phyloP scores from a whole-genome alignment of 78 protist species.

The Acrasis kona region DNA sequence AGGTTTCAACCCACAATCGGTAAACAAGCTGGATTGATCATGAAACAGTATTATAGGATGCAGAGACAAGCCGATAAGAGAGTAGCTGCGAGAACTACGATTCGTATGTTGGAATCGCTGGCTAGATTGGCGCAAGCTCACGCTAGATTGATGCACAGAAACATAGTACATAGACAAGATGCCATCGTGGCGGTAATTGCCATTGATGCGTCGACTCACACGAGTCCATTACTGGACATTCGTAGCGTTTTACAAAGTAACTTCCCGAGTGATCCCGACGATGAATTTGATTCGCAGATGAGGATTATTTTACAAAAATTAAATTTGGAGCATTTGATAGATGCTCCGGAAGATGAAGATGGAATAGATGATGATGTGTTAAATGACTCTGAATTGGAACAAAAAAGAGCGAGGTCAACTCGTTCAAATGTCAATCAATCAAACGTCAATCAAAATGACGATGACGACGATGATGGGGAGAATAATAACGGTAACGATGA shows the following conservation, averaged over 20 bases:
- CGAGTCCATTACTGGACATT: neutral
- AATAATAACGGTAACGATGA: no score
- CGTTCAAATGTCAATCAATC: no score
- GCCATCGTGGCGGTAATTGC: conserved; percentile 65
- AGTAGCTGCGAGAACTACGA: conserved; percentile 69
- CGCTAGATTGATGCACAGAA: conserved; percentile 60
- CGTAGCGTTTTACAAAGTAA: neutral
- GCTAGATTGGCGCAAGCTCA: conserved; percentile 82
- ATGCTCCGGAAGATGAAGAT: no score
- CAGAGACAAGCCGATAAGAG: conserved; percentile 45
- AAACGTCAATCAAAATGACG: no score
- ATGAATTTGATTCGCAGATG: no score
- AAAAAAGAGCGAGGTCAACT: no score
- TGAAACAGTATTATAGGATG: conserved; percentile 41
- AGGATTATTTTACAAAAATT: no score
- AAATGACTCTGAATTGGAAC: no score
- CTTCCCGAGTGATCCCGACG: neutral
- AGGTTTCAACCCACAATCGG: conserved; percentile 37
- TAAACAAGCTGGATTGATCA: conserved; percentile 16
- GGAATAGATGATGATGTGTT: no score
- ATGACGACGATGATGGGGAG: no score
- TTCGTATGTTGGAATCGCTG: conserved; percentile 83
- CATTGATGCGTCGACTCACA: conserved; percentile 35
- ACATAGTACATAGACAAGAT: conserved; percentile 35
- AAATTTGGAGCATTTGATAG: no score